Evolutionary conservation across 1,139 yeast species (phyloP), one percentile per base, ranked within the genome.

Genomic region (Hyphopichia burtonii): DNA sequence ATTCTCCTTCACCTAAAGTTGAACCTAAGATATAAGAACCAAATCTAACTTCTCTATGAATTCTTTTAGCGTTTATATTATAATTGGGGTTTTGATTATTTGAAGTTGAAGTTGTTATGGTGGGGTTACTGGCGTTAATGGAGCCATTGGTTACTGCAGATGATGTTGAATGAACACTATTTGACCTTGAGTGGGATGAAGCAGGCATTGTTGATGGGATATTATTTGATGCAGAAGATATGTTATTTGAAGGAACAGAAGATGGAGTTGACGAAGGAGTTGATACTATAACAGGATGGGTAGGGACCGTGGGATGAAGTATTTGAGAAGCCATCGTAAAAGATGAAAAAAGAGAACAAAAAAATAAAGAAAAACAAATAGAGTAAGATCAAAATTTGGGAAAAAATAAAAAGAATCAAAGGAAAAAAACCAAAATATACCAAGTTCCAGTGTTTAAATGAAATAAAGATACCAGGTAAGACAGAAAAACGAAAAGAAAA

Each of bases 1-100:
- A 93, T 61, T 93, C 98, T 36, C 99, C 99, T 66, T 91, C 96
- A 32, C 99, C 99, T n/a, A 93, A 69, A 1, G 98, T 91, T 17
- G 96, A 84, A 3, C 98, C 98, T 7, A 93, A 74, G 30, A 87
- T 79, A 58, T 91, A 93, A 31, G 87, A 82, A 30, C 98, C 98
- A 59, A 93, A 90, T 36, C 91, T 73, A 45, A 80, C 83, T 54
- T 80, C 83, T 40, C 82, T 63, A 44, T 78, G 82, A 5, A 66
- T 55, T 32, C 68, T 49, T 46, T 61, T 63, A 4, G 38, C 14
- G 17, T 35, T 35, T 5, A 35, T 15, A 17, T 35, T 14, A 16
- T 25, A 35, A 12, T 34, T 20, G 10, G 32, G 3, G 10, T 17
- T n/a, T 10, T 14, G 16, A 14, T 14, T 30, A 30, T 10, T 14